phyloP scores from a whole-genome alignment of 169 alveolate genomes.

The Cyclospora cayetanensis region DNA sequence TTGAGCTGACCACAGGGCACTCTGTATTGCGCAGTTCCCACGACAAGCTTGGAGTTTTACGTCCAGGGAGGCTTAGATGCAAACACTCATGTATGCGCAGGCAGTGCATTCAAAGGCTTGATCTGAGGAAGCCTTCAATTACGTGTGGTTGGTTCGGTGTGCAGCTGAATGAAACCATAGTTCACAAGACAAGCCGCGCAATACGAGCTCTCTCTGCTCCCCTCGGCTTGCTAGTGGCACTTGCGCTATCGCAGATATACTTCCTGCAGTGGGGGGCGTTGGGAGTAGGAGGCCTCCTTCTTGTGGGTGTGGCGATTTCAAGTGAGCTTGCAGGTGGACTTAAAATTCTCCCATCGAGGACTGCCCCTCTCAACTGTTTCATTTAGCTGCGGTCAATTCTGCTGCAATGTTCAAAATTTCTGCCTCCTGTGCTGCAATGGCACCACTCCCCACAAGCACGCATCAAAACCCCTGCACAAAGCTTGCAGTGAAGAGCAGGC shows the following conservation, averaged over 20 bases:
- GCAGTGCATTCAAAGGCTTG: not conserved
- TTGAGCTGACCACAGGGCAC: no score
- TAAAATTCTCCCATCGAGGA: no score
- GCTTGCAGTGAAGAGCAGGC: no score
- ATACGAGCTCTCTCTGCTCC: not conserved
- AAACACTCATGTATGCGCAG: no score
- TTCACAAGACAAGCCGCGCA: not conserved
- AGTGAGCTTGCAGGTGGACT: no score
- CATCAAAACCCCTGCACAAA: no score
- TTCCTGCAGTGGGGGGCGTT: constrained; percentile 6
- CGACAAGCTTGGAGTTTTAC: not conserved
- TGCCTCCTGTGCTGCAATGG: no score
- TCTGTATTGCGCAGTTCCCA: no score
- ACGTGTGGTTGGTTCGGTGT: not conserved
- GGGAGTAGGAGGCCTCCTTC: not conserved
- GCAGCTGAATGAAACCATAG: not conserved
- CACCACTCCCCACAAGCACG: no score
- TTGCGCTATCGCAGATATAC: not conserved
- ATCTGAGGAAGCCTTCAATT: not conserved
- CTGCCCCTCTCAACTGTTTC: no score
- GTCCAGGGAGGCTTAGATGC: not conserved
- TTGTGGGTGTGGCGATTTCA: not conserved
- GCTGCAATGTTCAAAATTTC: no score
- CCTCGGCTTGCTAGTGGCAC: not conserved
- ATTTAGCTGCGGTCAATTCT: no score